Conservation (phyloP, 2,329 filamentous ascomycete genomes). For the Ceratocystis eucalypticola region DNA sequence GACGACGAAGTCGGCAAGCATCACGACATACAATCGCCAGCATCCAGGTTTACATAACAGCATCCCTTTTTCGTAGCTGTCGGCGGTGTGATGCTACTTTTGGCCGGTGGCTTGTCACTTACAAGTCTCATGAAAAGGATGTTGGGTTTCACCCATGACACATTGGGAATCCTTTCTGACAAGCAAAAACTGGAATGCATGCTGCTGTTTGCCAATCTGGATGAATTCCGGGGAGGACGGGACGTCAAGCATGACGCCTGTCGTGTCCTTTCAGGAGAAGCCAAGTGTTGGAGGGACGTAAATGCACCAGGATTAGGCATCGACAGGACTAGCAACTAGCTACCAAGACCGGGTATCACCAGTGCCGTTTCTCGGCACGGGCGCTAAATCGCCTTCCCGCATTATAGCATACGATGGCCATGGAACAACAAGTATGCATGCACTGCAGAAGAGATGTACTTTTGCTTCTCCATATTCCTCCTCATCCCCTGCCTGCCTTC, state of each 20-base stretch:
- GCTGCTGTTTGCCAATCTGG: background rate
- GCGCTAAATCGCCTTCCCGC: background rate
- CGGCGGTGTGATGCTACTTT: background rate
- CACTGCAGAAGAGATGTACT: background rate
- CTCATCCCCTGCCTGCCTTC: background rate
- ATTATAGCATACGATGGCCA: background rate
- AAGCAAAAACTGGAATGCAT: background rate
- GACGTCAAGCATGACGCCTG: background rate
- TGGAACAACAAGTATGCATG: background rate
- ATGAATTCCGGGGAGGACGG: background rate
- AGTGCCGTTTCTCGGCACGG: background rate
- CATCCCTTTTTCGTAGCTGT: background rate
- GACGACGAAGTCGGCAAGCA: conserved; percentile 6
- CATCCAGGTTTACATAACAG: background rate
- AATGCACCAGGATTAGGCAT: background rate
- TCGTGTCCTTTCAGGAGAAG: background rate
- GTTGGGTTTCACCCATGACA: background rate
- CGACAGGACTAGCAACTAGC: background rate
- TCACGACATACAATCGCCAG: background rate
- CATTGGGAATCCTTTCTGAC: conserved; percentile 11
- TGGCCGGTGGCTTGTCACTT: background rate
- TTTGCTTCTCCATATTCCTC: background rate
- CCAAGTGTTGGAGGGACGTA: background rate
- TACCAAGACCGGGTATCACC: background rate
- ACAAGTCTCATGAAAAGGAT: background rate